Percentiles rank a stretch among this genome's conserved stretches.
Evolutionary conservation across 2,329 filamentous ascomycete species (phyloP).

Genomic region (Aspergillus novofumigatus): DNA sequence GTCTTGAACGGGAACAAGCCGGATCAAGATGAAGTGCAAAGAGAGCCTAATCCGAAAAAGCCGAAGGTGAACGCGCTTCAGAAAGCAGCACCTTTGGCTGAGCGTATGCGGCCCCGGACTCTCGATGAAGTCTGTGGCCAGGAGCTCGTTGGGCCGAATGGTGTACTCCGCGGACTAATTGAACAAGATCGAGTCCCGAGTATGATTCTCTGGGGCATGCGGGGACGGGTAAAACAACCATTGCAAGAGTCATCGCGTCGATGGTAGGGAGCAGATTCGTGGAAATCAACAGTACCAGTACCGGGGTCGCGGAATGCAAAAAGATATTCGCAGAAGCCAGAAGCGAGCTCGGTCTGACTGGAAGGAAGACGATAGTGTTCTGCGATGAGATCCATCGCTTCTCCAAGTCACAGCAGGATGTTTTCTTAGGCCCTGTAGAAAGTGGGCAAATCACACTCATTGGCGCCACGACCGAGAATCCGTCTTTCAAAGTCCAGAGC

Average conservation of each 20-base stretch:
- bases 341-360: constrained; percentile 74
- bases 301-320: constrained; percentile 85
- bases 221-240: constrained; percentile 57
- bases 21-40: constrained; percentile 16
- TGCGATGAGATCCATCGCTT: constrained; percentile 96
- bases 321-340: constrained; percentile 83
- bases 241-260: constrained; percentile 82
- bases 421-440: constrained; percentile 90
- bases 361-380: constrained; percentile 90
- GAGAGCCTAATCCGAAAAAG: constrained; percentile 56
- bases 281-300: constrained; percentile 91
- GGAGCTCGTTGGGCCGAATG: constrained; percentile 77
- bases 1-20: constrained; percentile 20
- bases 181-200: constrained; percentile 81
- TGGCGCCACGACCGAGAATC: constrained; percentile 95
- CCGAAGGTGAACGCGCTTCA: constrained; percentile 60
- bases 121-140: constrained; percentile 88
- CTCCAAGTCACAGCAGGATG: constrained; percentile 87
- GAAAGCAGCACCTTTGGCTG: constrained; percentile 77
- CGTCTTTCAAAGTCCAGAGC: constrained; percentile 85
- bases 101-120: constrained; percentile 82
- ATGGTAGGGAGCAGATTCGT: constrained; percentile 82
- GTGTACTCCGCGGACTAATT: constrained; percentile 82
- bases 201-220: constrained; percentile 77
- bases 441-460: constrained; percentile 86